phyloP scores from a whole-genome alignment of 2,329 filamentous ascomycete genomes.

The Diaporthe ilicicola region DNA sequence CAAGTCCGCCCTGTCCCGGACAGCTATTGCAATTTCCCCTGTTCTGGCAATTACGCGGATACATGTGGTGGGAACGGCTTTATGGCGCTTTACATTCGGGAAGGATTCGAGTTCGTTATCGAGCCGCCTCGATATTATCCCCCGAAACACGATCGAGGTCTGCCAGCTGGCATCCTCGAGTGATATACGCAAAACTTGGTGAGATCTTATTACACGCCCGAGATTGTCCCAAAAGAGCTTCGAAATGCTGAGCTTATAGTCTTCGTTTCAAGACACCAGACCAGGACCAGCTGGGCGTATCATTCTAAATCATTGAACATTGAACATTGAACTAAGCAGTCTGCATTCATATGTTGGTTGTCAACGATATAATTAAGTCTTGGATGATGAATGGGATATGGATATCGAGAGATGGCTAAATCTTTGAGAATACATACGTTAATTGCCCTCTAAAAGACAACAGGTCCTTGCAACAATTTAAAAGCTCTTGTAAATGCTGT shows the following conservation, averaged over 20 bases:
- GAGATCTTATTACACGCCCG: too few relatives aligned
- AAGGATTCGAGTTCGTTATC: background rate
- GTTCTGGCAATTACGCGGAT: background rate
- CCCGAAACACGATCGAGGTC: background rate
- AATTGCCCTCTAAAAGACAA: background rate
- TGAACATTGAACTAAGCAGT: too few relatives aligned
- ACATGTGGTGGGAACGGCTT: conserved; percentile 13
- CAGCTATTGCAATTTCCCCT: background rate
- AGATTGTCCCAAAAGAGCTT: too few relatives aligned
- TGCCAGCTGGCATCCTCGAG: background rate
- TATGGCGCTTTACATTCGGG: conserved; percentile 10
- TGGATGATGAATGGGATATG: too few relatives aligned
- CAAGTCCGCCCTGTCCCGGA: background rate
- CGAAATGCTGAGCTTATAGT: background rate
- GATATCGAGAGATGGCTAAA: too few relatives aligned
- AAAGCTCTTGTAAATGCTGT: conserved; percentile 25
- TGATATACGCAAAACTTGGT: too few relatives aligned
- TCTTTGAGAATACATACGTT: too few relatives aligned
- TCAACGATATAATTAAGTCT: too few relatives aligned
- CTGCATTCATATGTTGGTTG: too few relatives aligned
- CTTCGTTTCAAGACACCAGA: background rate
- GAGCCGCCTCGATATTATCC: too few relatives aligned
- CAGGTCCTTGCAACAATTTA: background rate
- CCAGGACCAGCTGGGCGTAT: too few relatives aligned
- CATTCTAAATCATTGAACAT: too few relatives aligned